phyloP scores from a whole-genome alignment of 2,329 filamentous ascomycete genomes.

The Cladophialophora yegresii region DNA sequence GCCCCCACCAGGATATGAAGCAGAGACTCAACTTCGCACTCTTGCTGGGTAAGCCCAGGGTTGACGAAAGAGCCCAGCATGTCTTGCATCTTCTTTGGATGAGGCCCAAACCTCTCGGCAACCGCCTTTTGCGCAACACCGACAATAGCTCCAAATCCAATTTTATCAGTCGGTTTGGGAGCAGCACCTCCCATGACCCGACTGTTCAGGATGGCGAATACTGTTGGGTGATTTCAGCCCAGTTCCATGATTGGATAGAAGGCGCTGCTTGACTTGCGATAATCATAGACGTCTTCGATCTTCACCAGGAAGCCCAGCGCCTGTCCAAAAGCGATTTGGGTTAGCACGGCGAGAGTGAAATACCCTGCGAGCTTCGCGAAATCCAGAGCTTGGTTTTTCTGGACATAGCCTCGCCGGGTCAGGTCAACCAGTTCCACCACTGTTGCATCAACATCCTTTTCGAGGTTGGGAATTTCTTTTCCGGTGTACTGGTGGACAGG shows the following conservation, averaged over 20 bases:
- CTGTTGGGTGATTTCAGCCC: slow-evolving; percentile 14
- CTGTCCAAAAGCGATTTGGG: slow-evolving; percentile 29
- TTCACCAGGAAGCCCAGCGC: slow-evolving; percentile 25
- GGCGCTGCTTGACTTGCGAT: slow-evolving; percentile 12
- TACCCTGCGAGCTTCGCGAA: slow-evolving; percentile 21
- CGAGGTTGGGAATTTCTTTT: slow-evolving; percentile 13
- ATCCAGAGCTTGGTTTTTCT: slow-evolving; percentile 22
- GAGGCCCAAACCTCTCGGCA: slow-evolving; percentile 32
- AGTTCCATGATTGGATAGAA: slow-evolving; percentile 30
- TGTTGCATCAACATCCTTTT: slow-evolving; percentile 19
- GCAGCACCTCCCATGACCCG: slow-evolving; percentile 17
- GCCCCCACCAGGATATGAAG: slow-evolving; percentile 26
- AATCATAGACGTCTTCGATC: slow-evolving; percentile 30
- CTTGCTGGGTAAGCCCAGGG: slow-evolving; percentile 32
- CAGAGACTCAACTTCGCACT: slow-evolving; percentile 21
- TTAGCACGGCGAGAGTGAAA: slow-evolving; percentile 30
- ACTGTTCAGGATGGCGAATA: slow-evolving; percentile 18
- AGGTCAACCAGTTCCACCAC: slow-evolving; percentile 4
- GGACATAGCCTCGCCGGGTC: slow-evolving; percentile 13
- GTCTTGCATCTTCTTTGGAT: slow-evolving; percentile 31
- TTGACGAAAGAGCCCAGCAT: slow-evolving; percentile 40
- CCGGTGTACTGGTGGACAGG: slow-evolving; percentile 12
- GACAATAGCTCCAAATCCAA: slow-evolving; percentile 29
- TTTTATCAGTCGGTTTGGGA: slow-evolving; percentile 27
- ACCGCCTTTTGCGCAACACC: slow-evolving; percentile 31